These are phyloP conservation scores for Stygiomarasmius scandens DNA, from an alignment of 1,284 basidiomycete genomes.

Conservation along the genomic window DNA sequence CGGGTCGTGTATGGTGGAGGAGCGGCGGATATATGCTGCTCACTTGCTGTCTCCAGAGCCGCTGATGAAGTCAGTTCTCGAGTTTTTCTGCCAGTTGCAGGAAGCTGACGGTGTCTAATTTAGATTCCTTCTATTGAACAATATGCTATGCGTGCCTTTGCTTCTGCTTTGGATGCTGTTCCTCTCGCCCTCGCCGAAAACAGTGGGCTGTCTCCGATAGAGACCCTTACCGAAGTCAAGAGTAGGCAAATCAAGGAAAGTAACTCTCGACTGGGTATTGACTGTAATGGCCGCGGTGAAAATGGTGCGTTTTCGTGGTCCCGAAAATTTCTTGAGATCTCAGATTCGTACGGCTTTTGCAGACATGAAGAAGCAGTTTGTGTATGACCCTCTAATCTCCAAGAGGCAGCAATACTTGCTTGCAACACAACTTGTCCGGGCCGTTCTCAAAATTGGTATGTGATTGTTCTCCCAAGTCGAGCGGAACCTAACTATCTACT, in stretches of 20 bases:
- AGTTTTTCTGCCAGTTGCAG: neutral
- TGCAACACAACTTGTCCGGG: slow-evolving; percentile 86
- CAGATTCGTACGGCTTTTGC: too few species aligned
- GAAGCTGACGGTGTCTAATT: neutral
- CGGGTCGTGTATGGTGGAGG: slow-evolving; percentile 98
- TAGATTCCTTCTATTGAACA: slow-evolving; percentile 97
- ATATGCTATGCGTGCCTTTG: slow-evolving; percentile 98
- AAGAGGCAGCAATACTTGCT: slow-evolving; percentile 97
- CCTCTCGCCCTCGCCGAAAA: slow-evolving; percentile 98
- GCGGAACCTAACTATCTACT: too few species aligned
- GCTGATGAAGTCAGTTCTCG: slow-evolving; percentile 78
- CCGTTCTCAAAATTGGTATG: slow-evolving; percentile 75
- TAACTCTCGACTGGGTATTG: slow-evolving; percentile 88
- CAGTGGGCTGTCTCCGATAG: slow-evolving; percentile 94
- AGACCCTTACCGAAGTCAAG: slow-evolving; percentile 94
- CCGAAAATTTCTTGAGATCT: too few species aligned
- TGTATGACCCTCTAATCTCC: slow-evolving; percentile 96
- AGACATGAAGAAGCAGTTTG: slow-evolving; percentile 99
- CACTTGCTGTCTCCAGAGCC: slow-evolving; percentile 90
- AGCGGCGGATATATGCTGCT: slow-evolving; percentile 95
- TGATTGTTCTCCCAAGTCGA: too few species aligned
- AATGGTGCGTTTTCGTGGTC: slow-evolving; percentile 74
- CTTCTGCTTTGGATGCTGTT: slow-evolving; percentile 90
- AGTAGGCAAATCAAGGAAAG: slow-evolving; percentile 90
- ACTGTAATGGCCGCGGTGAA: slow-evolving; percentile 85